Percentiles rank a stretch among this genome's conserved stretches.
phyloP scores from a whole-genome alignment of 2,329 filamentous ascomycete genomes.

The Botrytis tulipae region DNA sequence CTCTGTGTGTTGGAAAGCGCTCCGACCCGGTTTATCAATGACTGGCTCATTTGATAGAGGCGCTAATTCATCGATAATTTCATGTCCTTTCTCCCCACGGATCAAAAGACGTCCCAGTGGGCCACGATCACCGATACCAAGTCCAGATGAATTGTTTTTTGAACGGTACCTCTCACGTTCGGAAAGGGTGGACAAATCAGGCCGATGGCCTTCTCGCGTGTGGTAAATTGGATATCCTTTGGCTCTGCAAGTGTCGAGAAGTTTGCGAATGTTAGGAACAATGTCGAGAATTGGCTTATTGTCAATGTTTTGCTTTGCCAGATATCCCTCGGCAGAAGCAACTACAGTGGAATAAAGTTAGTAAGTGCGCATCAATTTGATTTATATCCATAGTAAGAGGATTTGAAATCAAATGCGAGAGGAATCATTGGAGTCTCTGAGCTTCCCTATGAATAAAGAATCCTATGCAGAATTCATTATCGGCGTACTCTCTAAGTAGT shows the following conservation, averaged over 20 bases:
- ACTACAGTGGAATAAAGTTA: background rate
- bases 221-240: conserved; percentile 46
- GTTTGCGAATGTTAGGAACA: conserved; percentile 43
- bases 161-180: conserved; percentile 53
- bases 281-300: conserved; percentile 43
- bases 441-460: background rate
- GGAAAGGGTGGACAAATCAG: conserved; percentile 56
- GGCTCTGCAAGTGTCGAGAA: conserved; percentile 45
- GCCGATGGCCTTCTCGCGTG: conserved; percentile 53
- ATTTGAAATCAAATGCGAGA: background rate
- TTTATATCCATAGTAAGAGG: background rate
- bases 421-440: background rate
- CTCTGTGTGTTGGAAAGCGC: conserved; percentile 43
- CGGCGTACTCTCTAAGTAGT: too few species aligned
- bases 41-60: conserved; percentile 36
- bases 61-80: conserved; percentile 48
- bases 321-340: conserved; percentile 39
- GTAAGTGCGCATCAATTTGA: background rate
- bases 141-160: conserved; percentile 48
- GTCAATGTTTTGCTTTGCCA: conserved; percentile 48
- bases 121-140: conserved; percentile 52
- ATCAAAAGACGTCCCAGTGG: conserved; percentile 58
- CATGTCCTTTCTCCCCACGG: conserved; percentile 57
- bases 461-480: background rate
- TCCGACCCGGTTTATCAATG: conserved; percentile 40